phyloP scores from a whole-genome alignment of 2,329 filamentous ascomycete species.

The Bipolaris oryzae region DNA sequence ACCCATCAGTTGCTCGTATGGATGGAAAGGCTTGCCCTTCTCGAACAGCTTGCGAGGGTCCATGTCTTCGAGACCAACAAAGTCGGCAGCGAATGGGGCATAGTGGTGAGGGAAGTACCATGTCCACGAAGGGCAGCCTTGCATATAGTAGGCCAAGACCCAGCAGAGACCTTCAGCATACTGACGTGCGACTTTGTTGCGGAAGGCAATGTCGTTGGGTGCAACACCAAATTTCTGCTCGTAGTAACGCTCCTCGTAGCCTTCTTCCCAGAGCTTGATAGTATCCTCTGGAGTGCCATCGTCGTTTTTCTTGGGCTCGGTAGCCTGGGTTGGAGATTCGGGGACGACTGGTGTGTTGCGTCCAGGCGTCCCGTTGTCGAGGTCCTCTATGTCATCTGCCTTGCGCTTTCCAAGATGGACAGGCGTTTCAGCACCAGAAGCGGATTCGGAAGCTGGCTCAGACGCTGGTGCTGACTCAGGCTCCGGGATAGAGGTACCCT shows the following conservation, averaged over 20 bases:
- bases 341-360: constrained; percentile 61
- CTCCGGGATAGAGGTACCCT: constrained; percentile 33
- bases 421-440: constrained; percentile 46
- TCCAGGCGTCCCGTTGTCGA: constrained; percentile 64
- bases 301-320: constrained; percentile 38
- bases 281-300: constrained; percentile 76
- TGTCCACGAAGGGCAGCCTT: constrained; percentile 97
- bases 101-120: constrained; percentile 99
- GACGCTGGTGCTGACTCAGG: constrained; percentile 24
- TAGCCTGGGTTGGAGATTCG: constrained; percentile 54
- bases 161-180: constrained; percentile 95
- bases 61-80: constrained; percentile 80
- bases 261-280: constrained; percentile 91
- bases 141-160: constrained; percentile 97
- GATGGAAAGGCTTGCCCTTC: constrained; percentile 82
- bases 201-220: constrained; percentile 81
- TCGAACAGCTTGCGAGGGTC: constrained; percentile 72
- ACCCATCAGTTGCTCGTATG: constrained; percentile 98
- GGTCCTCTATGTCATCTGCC: constrained; percentile 69
- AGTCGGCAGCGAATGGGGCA: constrained; percentile 95
- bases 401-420: constrained; percentile 77
- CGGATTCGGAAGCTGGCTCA: constrained; percentile 24
- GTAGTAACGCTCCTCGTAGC: constrained; percentile 95
- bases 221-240: constrained; percentile 92
- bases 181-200: constrained; percentile 83